Conservation (phyloP, 202 grass and related monocot genomes). For the Digitaria exilis region DNA sequence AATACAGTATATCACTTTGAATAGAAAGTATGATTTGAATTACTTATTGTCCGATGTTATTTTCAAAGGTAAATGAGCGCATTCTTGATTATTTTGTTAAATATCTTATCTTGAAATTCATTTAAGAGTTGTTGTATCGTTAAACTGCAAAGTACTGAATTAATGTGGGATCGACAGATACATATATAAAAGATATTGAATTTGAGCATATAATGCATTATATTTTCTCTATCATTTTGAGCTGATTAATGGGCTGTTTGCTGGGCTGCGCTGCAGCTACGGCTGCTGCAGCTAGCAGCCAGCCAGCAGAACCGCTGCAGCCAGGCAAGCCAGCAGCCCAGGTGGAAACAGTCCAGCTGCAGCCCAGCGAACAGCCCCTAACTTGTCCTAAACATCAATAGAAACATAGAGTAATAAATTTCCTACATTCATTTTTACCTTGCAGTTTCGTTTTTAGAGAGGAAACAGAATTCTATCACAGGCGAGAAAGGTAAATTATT, state of each 20-base stretch:
- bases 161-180: background rate
- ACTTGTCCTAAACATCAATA: too few relatives aligned
- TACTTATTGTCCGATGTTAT: background rate
- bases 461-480: constrained; percentile 78
- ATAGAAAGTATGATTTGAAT: constrained; percentile 17
- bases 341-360: too few relatives aligned
- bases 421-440: constrained; percentile 38
- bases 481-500: constrained; percentile 61
- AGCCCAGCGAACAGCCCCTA: too few relatives aligned
- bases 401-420: background rate
- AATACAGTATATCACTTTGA: background rate
- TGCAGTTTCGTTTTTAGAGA: constrained; percentile 87
- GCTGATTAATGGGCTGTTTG: too few relatives aligned
- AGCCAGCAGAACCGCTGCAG: too few relatives aligned
- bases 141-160: background rate
- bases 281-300: too few relatives aligned
- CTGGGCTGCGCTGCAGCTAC: too few relatives aligned
- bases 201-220: background rate
- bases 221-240: background rate
- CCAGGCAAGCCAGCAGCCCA: too few relatives aligned
- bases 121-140: background rate
- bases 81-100: background rate
- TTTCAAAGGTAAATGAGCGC: background rate
- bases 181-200: background rate
- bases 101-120: background rate